Conservation (phyloP, 2,329 filamentous ascomycete species). For the Didymellaceae sp. region DNA sequence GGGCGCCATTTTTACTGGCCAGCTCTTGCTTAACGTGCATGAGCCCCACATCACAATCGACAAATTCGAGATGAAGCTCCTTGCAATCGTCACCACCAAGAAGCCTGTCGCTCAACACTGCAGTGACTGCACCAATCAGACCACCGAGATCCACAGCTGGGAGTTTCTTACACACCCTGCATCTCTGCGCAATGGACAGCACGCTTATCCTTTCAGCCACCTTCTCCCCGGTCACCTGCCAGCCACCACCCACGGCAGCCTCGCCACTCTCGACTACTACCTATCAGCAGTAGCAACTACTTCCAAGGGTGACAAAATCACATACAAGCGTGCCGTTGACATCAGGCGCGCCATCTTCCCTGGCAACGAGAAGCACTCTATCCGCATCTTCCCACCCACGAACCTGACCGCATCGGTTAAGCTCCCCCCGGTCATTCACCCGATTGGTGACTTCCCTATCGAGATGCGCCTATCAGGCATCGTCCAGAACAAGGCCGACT, state of each 20-base stretch:
- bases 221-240: slow-evolving; percentile 86
- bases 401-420: slow-evolving; percentile 87
- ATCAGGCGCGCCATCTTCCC: slow-evolving; percentile 82
- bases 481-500: slow-evolving; percentile 69
- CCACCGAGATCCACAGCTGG: slow-evolving; percentile 79
- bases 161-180: slow-evolving; percentile 63
- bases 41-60: slow-evolving; percentile 71
- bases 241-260: slow-evolving; percentile 75
- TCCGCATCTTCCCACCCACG: slow-evolving; percentile 94
- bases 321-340: slow-evolving; percentile 70
- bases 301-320: slow-evolving; percentile 66
- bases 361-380: slow-evolving; percentile 82
- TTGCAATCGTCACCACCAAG: slow-evolving; percentile 76
- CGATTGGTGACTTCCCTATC: slow-evolving; percentile 81
- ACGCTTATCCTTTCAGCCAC: slow-evolving; percentile 88
- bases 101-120: slow-evolving; percentile 83
- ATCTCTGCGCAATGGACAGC: slow-evolving; percentile 59
- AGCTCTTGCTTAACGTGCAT: slow-evolving; percentile 75
- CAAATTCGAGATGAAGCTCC: slow-evolving; percentile 74
- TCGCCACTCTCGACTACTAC: slow-evolving; percentile 79
- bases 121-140: slow-evolving; percentile 73
- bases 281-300: slow-evolving; percentile 62
- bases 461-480: slow-evolving; percentile 86
- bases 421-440: slow-evolving; percentile 83
- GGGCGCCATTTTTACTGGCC: slow-evolving; percentile 84